Base-by-base conservation (phyloP, 1,284 basidiomycete species). In the Agroathelia rolfsii region DNA sequence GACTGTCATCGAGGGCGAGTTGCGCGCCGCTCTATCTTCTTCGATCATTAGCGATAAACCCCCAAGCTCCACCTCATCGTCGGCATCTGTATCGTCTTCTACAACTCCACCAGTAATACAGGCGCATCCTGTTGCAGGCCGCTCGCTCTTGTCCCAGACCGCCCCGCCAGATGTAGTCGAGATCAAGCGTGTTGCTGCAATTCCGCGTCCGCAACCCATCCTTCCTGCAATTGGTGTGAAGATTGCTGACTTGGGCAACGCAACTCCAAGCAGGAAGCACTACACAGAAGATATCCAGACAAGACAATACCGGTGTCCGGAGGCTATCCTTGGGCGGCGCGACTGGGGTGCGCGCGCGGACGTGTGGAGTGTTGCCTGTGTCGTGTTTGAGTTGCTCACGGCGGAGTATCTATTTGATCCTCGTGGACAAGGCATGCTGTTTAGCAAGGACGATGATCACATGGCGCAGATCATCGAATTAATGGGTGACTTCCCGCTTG, bases 241-340 rank as follows among this genome's bases (percentile, higher is more conserved):
- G 67, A 90, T 93, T 44, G 88, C 89, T 20, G 88, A 93, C 53
- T 61, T 93, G 27, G 88, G 86, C 17, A 90, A 90, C 51, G 87
- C 86, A 14, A 87, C 86, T 15, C 82, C 80, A 1, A 77, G 76
- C 11, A 80, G 72, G 48, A 73, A 76, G 43, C 89, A 92, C 52
- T 93, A 76, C 49, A 92, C 88, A 7, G 87, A 93, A 49, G 89
- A 93, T 53, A 94, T 94, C 41, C 90, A 94, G 59, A 94, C 90
- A 21, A 70, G 90, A 19, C 90, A 94, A 52, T 94, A 94, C 54
- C 80, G 89, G 39, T 75, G 82, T 20, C 90, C 90, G 4, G 89
- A 94, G 54, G 89, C 87, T 28, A 92, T 94, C 46, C 60, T 93
- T 11, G 89, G 90, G 15, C 69, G 76, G 32, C 75, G 73, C 24